These are phyloP conservation scores for Solanum pennellii DNA, from an alignment of 257 asterid genomes.

Conservation along the genomic window DNA sequence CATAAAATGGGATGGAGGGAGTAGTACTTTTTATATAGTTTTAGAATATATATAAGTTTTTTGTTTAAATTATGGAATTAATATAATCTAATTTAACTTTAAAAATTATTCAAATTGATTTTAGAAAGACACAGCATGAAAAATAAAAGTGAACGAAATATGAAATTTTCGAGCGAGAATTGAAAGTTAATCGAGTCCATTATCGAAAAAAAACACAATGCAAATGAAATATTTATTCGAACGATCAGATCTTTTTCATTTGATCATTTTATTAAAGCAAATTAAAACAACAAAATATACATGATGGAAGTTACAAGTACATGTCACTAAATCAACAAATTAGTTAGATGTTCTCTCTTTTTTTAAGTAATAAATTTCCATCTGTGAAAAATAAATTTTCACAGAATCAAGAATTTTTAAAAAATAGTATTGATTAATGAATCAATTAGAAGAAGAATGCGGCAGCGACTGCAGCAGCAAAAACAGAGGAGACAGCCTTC, in stretches of 20 bases:
- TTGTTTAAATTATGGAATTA: no score
- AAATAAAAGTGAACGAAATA: no score
- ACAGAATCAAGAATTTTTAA: background rate
- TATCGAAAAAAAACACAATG: no score
- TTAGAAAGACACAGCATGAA: accelerated
- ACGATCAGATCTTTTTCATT: background rate
- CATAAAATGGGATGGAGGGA: no score
- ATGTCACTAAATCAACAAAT: background rate
- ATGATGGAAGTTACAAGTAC: background rate
- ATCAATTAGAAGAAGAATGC: conserved; percentile 26
- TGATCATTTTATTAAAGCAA: background rate
- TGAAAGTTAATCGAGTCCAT: no score
- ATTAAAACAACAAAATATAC: background rate
- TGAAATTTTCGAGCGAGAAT: no score
- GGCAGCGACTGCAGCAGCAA: conserved; percentile 29
- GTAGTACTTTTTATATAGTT: no score
- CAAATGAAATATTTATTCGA: background rate
- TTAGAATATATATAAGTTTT: no score
- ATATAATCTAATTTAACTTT: no score
- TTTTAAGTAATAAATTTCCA: background rate
- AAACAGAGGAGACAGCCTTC: conserved; percentile 26
- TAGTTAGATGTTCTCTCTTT: background rate
- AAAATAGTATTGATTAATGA: background rate
- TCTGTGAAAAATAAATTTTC: background rate
- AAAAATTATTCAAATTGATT: no score